Base-by-base conservation (phyloP, 257 asterid species). In the Fraxinus cuspidata region DNA sequence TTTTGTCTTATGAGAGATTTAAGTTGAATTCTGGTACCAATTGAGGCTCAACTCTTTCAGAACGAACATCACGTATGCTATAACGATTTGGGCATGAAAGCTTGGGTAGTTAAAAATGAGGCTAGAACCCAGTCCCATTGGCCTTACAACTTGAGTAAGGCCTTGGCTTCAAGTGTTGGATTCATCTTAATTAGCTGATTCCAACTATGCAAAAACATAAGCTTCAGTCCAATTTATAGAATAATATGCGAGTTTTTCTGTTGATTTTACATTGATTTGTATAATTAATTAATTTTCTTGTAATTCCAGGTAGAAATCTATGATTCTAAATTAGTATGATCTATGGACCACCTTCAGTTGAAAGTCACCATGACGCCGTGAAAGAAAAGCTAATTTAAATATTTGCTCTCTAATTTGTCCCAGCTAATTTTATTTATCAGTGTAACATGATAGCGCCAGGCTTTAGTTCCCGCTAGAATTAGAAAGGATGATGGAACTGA, bases 141-240 rank as follows among this genome's bases (percentile, higher is more conserved):
- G 49, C 16, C 49, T 40, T 10, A 40, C 49, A 13, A 40, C 49
- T 40, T 40, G 3, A 40, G 49, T 40, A 4, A 40, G 16, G 15
- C 49, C 49, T 40, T 8, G 16, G 15, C 49, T 4, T 40, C 12
- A 11, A 10, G 49, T 10, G 15, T 10, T 2, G 2, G 64, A 27
- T 72, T 47, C 63, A 51, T 66, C 37, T 19, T 23, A 74, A 47
- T 77, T 77, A 19, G 28, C 78, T 75, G 71, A 28, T 74, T 74
- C 23, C 75, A 60, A 16, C 37, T 74, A 53, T 42, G 9, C 74
- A 37, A 51, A 56, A 81, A 2, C 53, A 76, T 15, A 13, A 70
- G n/a, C 18, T 27, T 19, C 40, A 19, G 49, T 47, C 56, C n/a
- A 47, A 4, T 47, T 47, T 16, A 47, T 47, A 13, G 58, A 47